Conservation (phyloP, 2,329 filamentous ascomycete species). For the Calonectria hawksworthii region DNA sequence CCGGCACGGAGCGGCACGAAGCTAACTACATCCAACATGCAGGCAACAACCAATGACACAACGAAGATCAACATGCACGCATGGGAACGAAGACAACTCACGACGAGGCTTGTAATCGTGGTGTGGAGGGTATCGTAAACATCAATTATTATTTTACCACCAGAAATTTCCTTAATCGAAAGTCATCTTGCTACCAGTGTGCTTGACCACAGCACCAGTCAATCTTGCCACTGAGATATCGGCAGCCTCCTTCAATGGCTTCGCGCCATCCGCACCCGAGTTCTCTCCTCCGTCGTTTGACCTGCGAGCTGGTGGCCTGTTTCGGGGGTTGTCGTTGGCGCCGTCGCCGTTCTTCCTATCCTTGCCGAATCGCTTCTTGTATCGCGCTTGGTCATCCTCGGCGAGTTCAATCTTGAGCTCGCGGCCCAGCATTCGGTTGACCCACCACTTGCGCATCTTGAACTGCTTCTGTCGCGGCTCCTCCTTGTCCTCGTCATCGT, state of each 20-base stretch:
- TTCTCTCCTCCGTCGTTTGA: constrained; percentile 44
- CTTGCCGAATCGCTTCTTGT: constrained; percentile 94
- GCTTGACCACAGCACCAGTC: constrained; percentile 84
- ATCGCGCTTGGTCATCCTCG: constrained; percentile 88
- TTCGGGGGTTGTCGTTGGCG: constrained; percentile 43
- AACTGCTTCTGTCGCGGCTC: constrained; percentile 63
- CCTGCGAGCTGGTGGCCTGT: constrained; percentile 54
- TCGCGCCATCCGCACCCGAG: constrained; percentile 32
- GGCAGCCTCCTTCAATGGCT: constrained; percentile 58
- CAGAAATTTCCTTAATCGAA: constrained; percentile 72
- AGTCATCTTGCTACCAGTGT: constrained; percentile 83
- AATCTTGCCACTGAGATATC: constrained; percentile 72
- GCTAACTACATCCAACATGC: background rate
- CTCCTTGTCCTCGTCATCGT: constrained; percentile 58
- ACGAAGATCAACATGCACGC: background rate
- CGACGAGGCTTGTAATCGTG: background rate
- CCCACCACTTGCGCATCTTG: constrained; percentile 81
- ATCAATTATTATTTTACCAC: constrained; percentile 32
- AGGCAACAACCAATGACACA: background rate
- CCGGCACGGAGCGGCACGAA: constrained; percentile 12
- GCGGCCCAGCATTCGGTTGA: constrained; percentile 86
- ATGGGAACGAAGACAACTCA: background rate
- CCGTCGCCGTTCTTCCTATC: constrained; percentile 56
- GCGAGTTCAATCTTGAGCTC: constrained; percentile 91
- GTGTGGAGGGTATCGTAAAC: constrained; percentile 40